These are phyloP conservation scores for Daldinia sp. DNA, from an alignment of 2,329 filamentous ascomycete genomes.

Conservation along the genomic window DNA sequence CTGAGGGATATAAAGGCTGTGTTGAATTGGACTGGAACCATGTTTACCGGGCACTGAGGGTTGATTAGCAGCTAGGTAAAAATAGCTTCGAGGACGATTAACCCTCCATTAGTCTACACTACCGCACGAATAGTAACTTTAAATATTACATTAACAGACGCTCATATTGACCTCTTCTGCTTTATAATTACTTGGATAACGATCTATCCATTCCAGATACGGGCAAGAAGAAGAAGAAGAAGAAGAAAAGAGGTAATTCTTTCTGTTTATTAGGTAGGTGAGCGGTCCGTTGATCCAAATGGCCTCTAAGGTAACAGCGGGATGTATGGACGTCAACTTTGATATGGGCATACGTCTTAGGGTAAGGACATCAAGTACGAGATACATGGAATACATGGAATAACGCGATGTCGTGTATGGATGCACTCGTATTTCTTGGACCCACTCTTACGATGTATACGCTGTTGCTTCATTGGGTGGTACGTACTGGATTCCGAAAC, in stretches of 20 bases:
- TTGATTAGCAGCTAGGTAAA: neutral
- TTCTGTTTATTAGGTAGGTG: too few relatives aligned
- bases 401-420: neutral
- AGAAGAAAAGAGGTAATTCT: too few relatives aligned
- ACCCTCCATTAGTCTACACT: neutral
- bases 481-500: constrained; percentile 34
- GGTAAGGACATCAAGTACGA: too few relatives aligned
- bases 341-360: too few relatives aligned
- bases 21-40: neutral
- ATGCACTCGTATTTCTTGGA: constrained; percentile 1
- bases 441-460: neutral
- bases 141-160: neutral
- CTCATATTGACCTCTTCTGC: neutral
- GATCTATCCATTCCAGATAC: too few relatives aligned
- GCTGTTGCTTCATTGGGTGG: neutral
- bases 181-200: too few relatives aligned
- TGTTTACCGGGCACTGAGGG: neutral
- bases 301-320: too few relatives aligned
- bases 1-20: neutral
- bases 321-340: too few relatives aligned
- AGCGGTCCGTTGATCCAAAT: too few relatives aligned
- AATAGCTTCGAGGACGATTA: neutral
- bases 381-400: too few relatives aligned
- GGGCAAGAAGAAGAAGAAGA: too few relatives aligned
- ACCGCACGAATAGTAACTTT: neutral